Evolutionary conservation across 768 basidiomycete species (phyloP).

Genomic region (Mycena leptocephala): DNA sequence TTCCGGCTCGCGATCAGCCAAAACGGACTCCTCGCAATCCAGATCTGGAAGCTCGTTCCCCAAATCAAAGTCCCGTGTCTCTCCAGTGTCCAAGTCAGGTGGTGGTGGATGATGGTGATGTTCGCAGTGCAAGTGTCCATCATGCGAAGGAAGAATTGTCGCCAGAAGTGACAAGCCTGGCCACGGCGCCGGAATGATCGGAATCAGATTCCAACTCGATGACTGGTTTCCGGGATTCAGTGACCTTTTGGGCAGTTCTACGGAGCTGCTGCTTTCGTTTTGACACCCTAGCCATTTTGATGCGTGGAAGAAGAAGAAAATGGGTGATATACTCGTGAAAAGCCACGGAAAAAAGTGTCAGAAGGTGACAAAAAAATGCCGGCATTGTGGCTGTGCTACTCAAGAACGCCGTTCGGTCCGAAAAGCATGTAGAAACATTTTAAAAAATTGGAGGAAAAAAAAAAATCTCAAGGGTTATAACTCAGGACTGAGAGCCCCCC

Average conservation of each 20-base stretch:
- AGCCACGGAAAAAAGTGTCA: not conserved
- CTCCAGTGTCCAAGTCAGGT: not conserved
- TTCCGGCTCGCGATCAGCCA: not conserved
- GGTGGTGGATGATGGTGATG: not conserved
- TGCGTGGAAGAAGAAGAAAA: not conserved
- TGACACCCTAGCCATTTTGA: not conserved
- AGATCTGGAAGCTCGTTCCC: slow-evolving; percentile 1
- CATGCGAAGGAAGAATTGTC: too few species aligned
- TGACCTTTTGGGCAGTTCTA: not conserved
- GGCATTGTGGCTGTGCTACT: not conserved
- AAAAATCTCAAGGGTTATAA: not conserved
- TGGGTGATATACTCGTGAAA: not conserved
- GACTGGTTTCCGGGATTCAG: not conserved
- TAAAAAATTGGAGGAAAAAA: not conserved
- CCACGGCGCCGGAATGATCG: not conserved
- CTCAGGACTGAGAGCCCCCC: too few species aligned
- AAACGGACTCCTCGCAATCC: not conserved
- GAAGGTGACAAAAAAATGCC: not conserved
- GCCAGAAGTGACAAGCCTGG: not conserved
- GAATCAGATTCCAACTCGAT: not conserved
- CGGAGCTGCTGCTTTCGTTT: not conserved
- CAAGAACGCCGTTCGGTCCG: not conserved
- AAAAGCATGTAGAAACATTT: not conserved
- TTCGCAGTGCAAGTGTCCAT: too few species aligned
- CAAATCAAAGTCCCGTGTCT: not conserved